Percentiles rank a stretch among this genome's conserved stretches.
These are phyloP conservation scores for Pythium diclinum DNA, from an alignment of 352 stramenopile genomes.

Conservation along the genomic window DNA sequence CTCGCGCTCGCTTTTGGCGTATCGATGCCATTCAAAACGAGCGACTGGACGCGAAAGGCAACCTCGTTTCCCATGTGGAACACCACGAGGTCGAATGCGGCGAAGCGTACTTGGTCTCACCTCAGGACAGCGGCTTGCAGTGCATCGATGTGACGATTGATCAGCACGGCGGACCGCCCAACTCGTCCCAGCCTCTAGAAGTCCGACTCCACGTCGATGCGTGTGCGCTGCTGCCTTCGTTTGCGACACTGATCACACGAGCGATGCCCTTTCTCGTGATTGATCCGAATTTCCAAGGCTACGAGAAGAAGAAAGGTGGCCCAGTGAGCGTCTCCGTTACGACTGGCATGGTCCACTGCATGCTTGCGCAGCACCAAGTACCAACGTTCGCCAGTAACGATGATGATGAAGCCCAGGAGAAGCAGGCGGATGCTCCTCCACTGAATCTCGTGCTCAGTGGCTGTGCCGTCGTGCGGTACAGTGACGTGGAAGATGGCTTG, in stretches of 20 bases:
- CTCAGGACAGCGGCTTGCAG: slow-evolving; percentile 11
- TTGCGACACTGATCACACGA: slow-evolving; percentile 47
- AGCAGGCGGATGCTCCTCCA: neutral
- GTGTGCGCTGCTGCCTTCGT: slow-evolving; percentile 48
- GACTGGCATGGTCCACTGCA: slow-evolving; percentile 55
- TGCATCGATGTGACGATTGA: slow-evolving; percentile 49
- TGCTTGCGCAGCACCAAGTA: slow-evolving; percentile 44
- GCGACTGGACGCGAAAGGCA: neutral
- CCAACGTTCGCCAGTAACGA: neutral
- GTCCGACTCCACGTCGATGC: slow-evolving; percentile 60
- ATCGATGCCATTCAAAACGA: slow-evolving; percentile 32
- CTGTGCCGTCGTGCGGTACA: slow-evolving; percentile 56
- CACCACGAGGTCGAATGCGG: slow-evolving; percentile 32
- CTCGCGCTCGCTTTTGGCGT: slow-evolving; percentile 43
- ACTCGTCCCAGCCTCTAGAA: slow-evolving; percentile 29
- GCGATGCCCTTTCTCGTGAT: slow-evolving; percentile 45
- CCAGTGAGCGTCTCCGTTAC: slow-evolving; percentile 58
- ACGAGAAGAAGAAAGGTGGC: slow-evolving; percentile 26
- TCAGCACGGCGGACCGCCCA: slow-evolving; percentile 19
- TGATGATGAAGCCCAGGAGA: neutral
- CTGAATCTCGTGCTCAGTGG: slow-evolving; percentile 61
- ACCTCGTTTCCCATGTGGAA: neutral
- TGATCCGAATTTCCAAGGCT: slow-evolving; percentile 37
- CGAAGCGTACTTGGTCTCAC: slow-evolving; percentile 32
- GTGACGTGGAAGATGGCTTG: slow-evolving; percentile 36